Base-by-base conservation (phyloP, 1,139 yeast species). In the Candida sp. region DNA sequence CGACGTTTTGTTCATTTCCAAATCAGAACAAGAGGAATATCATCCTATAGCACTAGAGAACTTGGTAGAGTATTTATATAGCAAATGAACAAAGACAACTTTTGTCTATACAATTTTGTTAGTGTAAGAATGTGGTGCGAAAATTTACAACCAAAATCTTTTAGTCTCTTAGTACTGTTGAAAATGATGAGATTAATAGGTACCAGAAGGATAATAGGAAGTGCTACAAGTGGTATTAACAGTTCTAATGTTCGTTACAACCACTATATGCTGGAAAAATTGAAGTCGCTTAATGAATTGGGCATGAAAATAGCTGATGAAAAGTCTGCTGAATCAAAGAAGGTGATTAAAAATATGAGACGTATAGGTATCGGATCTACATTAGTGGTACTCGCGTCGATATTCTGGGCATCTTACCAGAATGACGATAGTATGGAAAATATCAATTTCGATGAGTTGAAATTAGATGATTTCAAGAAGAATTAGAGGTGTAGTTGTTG, bases 261-360 rank as follows among this genome's bases (percentile, higher is more conserved):
- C 9, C 33, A 37, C 21, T 37, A 21, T 29, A 33, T 37, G 9
- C 33, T 37, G n/a, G 30, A 27, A 12, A 32, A 53, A 48, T 46
- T 57, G 37, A 51, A 52, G 40, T 43, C 50, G 12, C 49, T 61
- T 42, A 61, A 65, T 46, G 44, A 48, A 33, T 43, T 51, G 33
- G 49, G 63, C 30, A 60, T 64, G 45, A 57, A 58, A 40, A 60
- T 70, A 15, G 73, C 68, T 5, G 68, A 66, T 39, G 76, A 70
- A 38, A 57, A 57, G 23, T 53, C 72, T n/a, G 47, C 49, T 27
- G 71, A 63, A 40, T 62, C 75, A 4, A 54, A 61, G 38, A 55
- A 51, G 23, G 60, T 70, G 4, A 52, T 73, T 42, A 63, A 58
- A 43, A 47, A 53, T 9, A 51, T 73, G 23, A 55, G 79, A 40